Evolutionary conservation across 23 red algal species (phyloP), one percentile per base, ranked within the genome.

Genomic region (Pyropia haitanensis): DNA sequence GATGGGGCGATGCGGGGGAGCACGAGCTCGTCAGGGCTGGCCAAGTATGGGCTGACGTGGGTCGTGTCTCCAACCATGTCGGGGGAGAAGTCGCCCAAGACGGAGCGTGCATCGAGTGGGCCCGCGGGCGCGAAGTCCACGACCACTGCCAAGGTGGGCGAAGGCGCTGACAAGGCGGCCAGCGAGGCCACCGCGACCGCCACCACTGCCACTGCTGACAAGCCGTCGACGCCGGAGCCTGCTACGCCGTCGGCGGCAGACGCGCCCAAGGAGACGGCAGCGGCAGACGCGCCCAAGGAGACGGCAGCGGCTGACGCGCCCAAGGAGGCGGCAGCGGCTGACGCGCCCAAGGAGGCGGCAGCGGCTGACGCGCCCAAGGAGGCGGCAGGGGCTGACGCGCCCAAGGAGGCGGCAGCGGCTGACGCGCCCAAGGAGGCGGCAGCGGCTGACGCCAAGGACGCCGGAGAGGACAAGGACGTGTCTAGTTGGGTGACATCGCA

Each of bases 41-140:
- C 81, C 29, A 51, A 39, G 4, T 87, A 87, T 39, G 59, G 63
- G 8, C 16, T 87, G 30, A 63, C 55, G 4, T 50, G 68, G 19
- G 49, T 32, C 24, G 54, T 27, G 21, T 27, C 55, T 27, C 21
- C 25, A 0, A 21, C 55, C 2, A 23, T 58, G 25, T 27, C 19
- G 9, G 19, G 21, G 6, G 55, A 27, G 25, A 27, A 68, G 18
- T 61, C 69, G 18, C 46, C 79, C 10, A 51, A 14, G 7, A 8
- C 63, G 21, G 63, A 70, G 31, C 53, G 49, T 27, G 27, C 31
- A 10, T 15, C 49, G 53, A 50, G 27, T 10, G 23, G 56, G 27
- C 56, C 27, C 13, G 27, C 23, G 23, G 56, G 4, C 23, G 56
- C 23, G 5, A 27, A 24, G 23, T 60, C 56, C 12, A 9, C 56